Base-by-base conservation (phyloP, 768 basidiomycete genomes). In the Boletus subcaerulescens region DNA sequence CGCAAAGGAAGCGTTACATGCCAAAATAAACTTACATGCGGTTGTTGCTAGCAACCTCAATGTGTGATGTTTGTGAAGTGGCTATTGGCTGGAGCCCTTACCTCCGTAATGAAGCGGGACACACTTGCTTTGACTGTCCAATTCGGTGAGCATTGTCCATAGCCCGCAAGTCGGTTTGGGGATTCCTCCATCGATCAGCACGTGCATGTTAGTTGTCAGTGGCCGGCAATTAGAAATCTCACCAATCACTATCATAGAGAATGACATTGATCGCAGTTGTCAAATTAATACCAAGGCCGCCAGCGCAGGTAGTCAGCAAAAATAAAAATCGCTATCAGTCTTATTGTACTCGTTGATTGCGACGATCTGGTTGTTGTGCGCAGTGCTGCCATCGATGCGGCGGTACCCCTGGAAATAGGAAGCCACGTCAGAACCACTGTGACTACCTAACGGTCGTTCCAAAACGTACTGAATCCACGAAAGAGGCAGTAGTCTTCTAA, bases 261-360 rank as follows among this genome's bases (percentile, higher is more conserved):
- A 98, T 87, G 47, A 98, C 96, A 40, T 97, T 80, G 71, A 98
- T 96, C 11, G 97, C 97, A 0, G 89, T 84, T 8, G 94, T 97
- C 65, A 98, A 71, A 69, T 98, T 98, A 72, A 99, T 99, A 48
- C 97, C 97, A 39, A 99, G 77, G 44, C 97, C 97, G 53, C 97
- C 96, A 29, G 96, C 96, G 48, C 97, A 87, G 2, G 97, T 99
- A 1, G 96, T 98, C 3, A 98, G 80, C 52, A 99, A 74, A 78
- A 98, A 98, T 89, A 69, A 97, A 98, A 71, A 61, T 98, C 96
- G 65, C 89, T 93, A 15, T 80, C 90, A 0, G 92, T 92, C 56
- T 87, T 91, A 73, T 98, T 98, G 74, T 97, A 99, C 50, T 98
- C 96, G 76, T 99, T 96, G 65, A 99, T 99, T 11, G 93, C 91